These are phyloP conservation scores for Leishmania mexicana DNA, from an alignment of 208 protist genomes.

Conservation along the genomic window DNA sequence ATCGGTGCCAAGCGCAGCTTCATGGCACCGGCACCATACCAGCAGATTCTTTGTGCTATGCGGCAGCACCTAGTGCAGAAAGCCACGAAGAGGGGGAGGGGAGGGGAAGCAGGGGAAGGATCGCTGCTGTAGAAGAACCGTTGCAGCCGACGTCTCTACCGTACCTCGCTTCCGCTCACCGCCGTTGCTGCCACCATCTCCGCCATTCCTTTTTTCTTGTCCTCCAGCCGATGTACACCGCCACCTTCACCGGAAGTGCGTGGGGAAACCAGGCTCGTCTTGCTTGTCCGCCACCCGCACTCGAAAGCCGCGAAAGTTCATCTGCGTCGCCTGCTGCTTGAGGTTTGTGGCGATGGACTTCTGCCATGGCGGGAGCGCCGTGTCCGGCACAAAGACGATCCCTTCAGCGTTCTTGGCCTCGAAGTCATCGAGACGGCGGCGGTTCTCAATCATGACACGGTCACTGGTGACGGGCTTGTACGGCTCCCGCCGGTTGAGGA, in stretches of 20 bases:
- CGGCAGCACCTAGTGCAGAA: background rate
- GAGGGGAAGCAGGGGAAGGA: background rate
- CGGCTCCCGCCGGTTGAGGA: slow-evolving; percentile 40
- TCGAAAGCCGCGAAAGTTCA: slow-evolving; percentile 79
- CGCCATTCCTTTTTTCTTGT: background rate
- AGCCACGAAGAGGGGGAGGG: background rate
- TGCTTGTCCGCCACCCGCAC: slow-evolving; percentile 74
- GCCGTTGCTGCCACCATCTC: background rate
- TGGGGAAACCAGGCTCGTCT: slow-evolving; percentile 87
- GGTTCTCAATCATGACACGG: slow-evolving; percentile 64
- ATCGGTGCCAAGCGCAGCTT: background rate
- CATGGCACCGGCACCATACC: background rate
- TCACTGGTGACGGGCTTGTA: slow-evolving; percentile 72
- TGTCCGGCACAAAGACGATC: slow-evolving; percentile 76
- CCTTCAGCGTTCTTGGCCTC: slow-evolving; percentile 72
- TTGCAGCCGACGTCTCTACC: background rate
- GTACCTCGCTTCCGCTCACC: background rate
- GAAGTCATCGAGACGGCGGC: slow-evolving; percentile 57
- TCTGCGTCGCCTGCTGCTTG: slow-evolving; percentile 24
- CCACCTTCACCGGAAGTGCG: slow-evolving; percentile 66
- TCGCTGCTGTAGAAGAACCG: background rate
- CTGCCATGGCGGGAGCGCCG: slow-evolving; percentile 73
- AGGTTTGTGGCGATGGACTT: slow-evolving; percentile 55
- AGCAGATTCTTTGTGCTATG: background rate
- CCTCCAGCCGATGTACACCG: background rate